Evolutionary conservation across 495 filamentous ascomycete species (phyloP).

Genomic region (Hypoxylon lienhwacheense): DNA sequence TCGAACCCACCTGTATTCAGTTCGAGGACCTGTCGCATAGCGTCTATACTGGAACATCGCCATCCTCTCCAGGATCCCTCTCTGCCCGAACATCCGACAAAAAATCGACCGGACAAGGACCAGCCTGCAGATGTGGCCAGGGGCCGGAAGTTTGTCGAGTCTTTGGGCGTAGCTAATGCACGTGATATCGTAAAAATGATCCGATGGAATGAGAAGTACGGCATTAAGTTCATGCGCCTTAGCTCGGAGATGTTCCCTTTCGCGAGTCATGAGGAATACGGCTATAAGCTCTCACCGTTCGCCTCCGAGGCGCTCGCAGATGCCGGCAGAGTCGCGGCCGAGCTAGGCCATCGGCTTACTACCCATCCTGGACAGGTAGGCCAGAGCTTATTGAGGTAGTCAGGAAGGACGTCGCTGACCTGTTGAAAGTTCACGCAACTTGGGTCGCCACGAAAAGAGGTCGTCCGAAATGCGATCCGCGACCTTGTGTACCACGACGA

Average conservation of each 20-base stretch:
- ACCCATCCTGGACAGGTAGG: slow-evolving; percentile 83
- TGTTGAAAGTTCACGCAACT: slow-evolving; percentile 74
- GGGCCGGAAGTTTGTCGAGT: slow-evolving; percentile 73
- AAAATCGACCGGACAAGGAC: slow-evolving; percentile 77
- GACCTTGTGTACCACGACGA: slow-evolving; percentile 92
- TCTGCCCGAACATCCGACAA: slow-evolving; percentile 74
- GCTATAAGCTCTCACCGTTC: slow-evolving; percentile 85
- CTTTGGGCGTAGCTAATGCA: slow-evolving; percentile 78
- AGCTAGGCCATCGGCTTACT: slow-evolving; percentile 82
- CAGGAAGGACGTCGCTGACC: slow-evolving; percentile 13
- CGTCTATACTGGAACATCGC: slow-evolving; percentile 86
- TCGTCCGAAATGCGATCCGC: slow-evolving; percentile 72
- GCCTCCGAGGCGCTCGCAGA: slow-evolving; percentile 76
- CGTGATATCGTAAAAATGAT: slow-evolving; percentile 82
- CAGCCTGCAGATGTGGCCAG: slow-evolving; percentile 60
- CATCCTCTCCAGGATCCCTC: slow-evolving; percentile 75
- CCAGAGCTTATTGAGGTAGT: background rate
- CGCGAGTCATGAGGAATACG: slow-evolving; percentile 82
- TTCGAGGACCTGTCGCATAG: slow-evolving; percentile 88
- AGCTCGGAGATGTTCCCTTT: slow-evolving; percentile 98
- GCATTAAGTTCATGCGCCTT: slow-evolving; percentile 89
- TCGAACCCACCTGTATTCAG: slow-evolving; percentile 86
- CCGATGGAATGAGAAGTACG: slow-evolving; percentile 90
- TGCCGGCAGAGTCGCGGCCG: slow-evolving; percentile 73
- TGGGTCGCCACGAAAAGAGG: slow-evolving; percentile 73